Evolutionary conservation across 2,329 filamentous ascomycete species (phyloP).

Genomic region (Dactylellina cionopaga): DNA sequence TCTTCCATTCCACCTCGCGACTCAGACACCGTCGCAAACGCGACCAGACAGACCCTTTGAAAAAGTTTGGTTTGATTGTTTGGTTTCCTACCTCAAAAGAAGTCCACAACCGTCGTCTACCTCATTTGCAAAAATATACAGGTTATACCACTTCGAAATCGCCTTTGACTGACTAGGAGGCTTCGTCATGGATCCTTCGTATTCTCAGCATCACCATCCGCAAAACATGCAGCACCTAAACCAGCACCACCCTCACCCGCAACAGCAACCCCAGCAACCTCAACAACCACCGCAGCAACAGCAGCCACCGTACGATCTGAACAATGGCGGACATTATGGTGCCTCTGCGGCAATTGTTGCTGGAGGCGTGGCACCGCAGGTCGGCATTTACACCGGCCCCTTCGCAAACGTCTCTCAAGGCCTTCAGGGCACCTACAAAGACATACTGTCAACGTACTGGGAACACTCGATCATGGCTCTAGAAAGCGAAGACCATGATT

Average conservation of each 20-base stretch:
- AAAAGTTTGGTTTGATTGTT: constrained; percentile 10
- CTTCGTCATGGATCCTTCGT: constrained; percentile 47
- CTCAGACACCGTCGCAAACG: constrained; percentile 33
- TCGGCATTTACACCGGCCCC: constrained; percentile 56
- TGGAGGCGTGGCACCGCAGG: constrained; percentile 54
- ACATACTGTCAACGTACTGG: constrained; percentile 99
- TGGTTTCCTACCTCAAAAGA: constrained; percentile 16
- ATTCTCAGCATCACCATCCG: constrained; percentile 49
- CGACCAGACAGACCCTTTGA: constrained; percentile 25
- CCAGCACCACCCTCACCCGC: constrained; percentile 48
- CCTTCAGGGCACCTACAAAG: constrained; percentile 88
- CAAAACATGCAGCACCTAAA: constrained; percentile 52
- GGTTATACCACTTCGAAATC: constrained; percentile 18
- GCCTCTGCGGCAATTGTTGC: constrained; percentile 57
- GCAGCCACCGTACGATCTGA: constrained; percentile 24
- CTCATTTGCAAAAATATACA: constrained; percentile 8
- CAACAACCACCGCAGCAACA: constrained; percentile 33
- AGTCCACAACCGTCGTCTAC: constrained; percentile 28
- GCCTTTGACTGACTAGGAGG: constrained; percentile 4
- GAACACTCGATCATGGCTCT: constrained; percentile 97
- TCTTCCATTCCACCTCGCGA: constrained; percentile 44
- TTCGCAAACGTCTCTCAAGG: constrained; percentile 94
- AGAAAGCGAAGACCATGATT: constrained; percentile 94
- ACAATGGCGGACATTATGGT: constrained; percentile 55
- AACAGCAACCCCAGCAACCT: constrained; percentile 30